Base-by-base conservation (phyloP, 495 filamentous ascomycete genomes). In the Lophiotrema nucula region DNA sequence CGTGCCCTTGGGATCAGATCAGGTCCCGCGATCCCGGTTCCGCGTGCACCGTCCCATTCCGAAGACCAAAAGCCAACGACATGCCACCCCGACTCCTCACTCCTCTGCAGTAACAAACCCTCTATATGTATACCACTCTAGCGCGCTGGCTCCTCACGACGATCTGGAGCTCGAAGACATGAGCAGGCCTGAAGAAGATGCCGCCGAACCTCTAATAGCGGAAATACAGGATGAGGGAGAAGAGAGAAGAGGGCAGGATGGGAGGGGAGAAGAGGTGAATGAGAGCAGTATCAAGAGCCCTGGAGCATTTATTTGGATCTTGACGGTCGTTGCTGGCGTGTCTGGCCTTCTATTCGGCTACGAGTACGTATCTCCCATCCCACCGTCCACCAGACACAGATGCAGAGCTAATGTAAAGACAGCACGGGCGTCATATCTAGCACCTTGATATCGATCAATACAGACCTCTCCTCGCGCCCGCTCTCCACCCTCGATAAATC, bases 401-500 rank as follows among this genome's bases (percentile, higher is more conserved):
- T 37, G 15, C 37, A 13, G 11, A n/a, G n/a, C n/a, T n/a, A n/a
- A n/a, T n/a, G n/a, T n/a, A n/a, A n/a, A n/a, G n/a, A 19, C 60
- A 93, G 89, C 66, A 97, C 92, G 18, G 92, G 92, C 38, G 91
- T 95, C 13, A 93, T 97, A 38, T 93, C 89, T 21, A 86, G 89
- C 0, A 93, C 89, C 0, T 78, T 96, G 26, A 86, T 96, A 33
- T 89, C 88, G 2, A 83, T 96, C 61, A 80, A 79, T 41, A 79
- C 81, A 1, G 86, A 89, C 52, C 82, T 96, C n/a, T 91, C 88
- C 4, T 66, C 73, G 44, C 79, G 79, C 5, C 70, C 77, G 13
- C 77, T 93, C 27, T 85, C 81, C 4, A 88, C 84, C 2, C 76
- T 91, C 28, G 88, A 95, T 69, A 95, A 92, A 60, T 88, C 86